Conservation (phyloP, 2,329 filamentous ascomycete genomes). For the Pyricularia sp. region DNA sequence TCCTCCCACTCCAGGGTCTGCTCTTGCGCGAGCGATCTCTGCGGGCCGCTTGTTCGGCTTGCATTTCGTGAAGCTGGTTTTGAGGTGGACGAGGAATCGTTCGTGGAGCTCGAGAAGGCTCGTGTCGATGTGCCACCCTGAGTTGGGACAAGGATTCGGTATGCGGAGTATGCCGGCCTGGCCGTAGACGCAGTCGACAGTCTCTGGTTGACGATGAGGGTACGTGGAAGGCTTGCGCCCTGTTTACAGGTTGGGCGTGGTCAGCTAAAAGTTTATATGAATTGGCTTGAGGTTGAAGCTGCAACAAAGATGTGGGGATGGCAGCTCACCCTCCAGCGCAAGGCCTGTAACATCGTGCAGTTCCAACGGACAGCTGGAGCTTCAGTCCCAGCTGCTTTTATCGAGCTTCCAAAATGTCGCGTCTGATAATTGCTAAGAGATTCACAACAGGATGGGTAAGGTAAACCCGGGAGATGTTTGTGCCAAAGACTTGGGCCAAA, state of each 20-base stretch:
- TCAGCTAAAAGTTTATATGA: background rate
- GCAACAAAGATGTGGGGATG: background rate
- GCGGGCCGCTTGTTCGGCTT: background rate
- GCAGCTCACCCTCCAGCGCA: background rate
- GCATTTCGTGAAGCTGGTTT: background rate
- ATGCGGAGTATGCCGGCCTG: background rate
- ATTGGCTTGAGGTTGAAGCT: background rate
- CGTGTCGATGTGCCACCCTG: background rate
- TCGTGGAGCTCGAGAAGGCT: background rate
- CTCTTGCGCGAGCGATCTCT: slow-evolving; percentile 2
- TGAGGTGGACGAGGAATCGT: background rate
- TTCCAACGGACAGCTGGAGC: background rate
- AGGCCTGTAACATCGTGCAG: background rate
- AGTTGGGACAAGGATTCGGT: background rate
- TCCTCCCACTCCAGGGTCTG: slow-evolving; percentile 57
- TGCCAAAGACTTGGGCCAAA: background rate
- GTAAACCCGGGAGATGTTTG: background rate
- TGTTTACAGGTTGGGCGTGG: background rate
- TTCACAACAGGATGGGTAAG: background rate
- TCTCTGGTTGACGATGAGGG: background rate
- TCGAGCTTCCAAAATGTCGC: background rate
- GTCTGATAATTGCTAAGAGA: background rate
- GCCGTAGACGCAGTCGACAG: background rate
- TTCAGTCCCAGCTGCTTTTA: background rate
- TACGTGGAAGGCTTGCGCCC: background rate